A percentile compares a stretch with the other conserved stretches of the same genome.
phyloP scores from a whole-genome alignment of 495 filamentous ascomycete genomes.

The Neurospora discreta region DNA sequence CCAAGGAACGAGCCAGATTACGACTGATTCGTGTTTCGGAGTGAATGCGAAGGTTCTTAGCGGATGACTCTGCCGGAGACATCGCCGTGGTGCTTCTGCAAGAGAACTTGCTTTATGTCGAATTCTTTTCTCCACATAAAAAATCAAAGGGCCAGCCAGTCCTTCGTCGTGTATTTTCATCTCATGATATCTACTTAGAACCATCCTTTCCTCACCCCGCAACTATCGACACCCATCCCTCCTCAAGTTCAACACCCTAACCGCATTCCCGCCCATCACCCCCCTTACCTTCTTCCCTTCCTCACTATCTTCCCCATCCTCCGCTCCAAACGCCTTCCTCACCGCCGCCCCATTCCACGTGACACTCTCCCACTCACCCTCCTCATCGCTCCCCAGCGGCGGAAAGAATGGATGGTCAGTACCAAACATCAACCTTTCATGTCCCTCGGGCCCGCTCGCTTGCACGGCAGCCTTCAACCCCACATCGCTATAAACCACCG shows the following conservation, averaged over 20 bases:
- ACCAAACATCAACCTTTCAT: slow-evolving; percentile 68
- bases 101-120: background rate
- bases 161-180: background rate
- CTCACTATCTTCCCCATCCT: slow-evolving; percentile 1
- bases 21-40: background rate
- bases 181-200: background rate
- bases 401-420: slow-evolving; percentile 97
- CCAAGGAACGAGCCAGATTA: background rate
- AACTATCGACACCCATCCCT: background rate
- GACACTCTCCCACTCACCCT: slow-evolving; percentile 73
- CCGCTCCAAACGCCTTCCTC: slow-evolving; percentile 38
- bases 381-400: slow-evolving; percentile 49
- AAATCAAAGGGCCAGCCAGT: background rate
- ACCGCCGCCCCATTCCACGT: slow-evolving; percentile 67
- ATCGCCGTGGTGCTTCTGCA: background rate
- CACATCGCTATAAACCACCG: slow-evolving; percentile 68
- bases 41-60: background rate
- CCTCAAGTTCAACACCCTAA: slow-evolving; percentile 46
- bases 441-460: slow-evolving; percentile 48
- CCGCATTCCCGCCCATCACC: slow-evolving; percentile 62
- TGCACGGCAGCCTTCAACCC: slow-evolving; percentile 65
- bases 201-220: background rate
- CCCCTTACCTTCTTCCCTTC: slow-evolving; percentile 36
- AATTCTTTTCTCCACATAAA: background rate
- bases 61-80: background rate